Conservation (phyloP, 2,329 filamentous ascomycete species). For the Penicillium corylophilum region DNA sequence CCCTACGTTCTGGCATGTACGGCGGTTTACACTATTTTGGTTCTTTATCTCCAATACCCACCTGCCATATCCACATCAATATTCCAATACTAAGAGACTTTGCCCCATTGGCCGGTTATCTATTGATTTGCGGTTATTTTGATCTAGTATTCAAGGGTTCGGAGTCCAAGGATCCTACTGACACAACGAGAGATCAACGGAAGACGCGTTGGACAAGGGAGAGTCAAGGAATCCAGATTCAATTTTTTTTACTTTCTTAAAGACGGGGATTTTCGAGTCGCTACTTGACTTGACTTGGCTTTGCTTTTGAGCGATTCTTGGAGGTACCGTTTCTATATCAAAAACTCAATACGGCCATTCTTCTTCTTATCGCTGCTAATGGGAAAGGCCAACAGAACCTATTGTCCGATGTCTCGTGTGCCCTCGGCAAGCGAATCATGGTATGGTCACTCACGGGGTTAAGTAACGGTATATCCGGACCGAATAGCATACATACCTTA, state of each 20-base stretch:
- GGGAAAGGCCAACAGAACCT: not conserved
- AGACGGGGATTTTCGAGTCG: not conserved
- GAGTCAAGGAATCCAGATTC: not conserved
- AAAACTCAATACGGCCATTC: too few relatives aligned
- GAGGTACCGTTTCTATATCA: too few relatives aligned
- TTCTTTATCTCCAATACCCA: not conserved
- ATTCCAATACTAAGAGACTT: not conserved
- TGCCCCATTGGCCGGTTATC: not conserved
- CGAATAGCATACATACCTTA: too few relatives aligned
- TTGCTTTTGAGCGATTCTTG: not conserved
- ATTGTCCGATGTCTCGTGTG: not conserved
- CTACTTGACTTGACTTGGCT: not conserved
- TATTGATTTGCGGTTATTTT: not conserved
- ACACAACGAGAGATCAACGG: not conserved
- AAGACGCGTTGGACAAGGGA: not conserved
- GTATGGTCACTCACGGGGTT: too few relatives aligned
- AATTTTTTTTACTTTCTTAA: not conserved
- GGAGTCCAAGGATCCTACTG: not conserved
- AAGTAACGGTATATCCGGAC: too few relatives aligned
- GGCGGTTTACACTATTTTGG: not conserved
- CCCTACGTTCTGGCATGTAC: not conserved
- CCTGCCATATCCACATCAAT: not conserved
- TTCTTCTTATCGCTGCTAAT: not conserved
- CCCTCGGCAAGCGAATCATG: too few relatives aligned
- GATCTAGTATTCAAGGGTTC: not conserved